Evolutionary conservation across 352 stramenopile genomes (phyloP).

Genomic region (Phytophthora fragariaefolia): DNA sequence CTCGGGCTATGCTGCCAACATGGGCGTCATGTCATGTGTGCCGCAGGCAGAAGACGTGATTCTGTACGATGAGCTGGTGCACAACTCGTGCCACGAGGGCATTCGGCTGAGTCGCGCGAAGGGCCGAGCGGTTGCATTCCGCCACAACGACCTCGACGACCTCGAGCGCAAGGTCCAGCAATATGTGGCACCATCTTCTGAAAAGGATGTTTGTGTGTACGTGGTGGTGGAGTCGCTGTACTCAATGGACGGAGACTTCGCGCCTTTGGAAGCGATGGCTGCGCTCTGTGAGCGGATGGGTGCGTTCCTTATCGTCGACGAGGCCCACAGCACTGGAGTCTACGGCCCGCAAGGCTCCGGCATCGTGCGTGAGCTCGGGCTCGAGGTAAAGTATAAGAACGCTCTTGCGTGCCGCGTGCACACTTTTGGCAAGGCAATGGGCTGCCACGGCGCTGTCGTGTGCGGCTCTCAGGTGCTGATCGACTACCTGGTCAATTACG

Average conservation of each 20-base stretch:
- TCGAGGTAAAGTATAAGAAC: slow-evolving; percentile 79
- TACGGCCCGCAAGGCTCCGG: slow-evolving; percentile 85
- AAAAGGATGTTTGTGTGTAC: slow-evolving; percentile 70
- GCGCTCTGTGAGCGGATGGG: slow-evolving; percentile 78
- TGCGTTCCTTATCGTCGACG: slow-evolving; percentile 95
- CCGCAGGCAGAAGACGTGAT: slow-evolving; percentile 90
- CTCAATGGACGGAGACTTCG: slow-evolving; percentile 98
- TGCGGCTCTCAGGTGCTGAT: slow-evolving; percentile 91
- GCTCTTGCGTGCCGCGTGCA: slow-evolving; percentile 88
- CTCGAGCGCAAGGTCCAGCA: slow-evolving; percentile 73
- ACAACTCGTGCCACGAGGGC: slow-evolving; percentile 97
- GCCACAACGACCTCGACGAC: slow-evolving; percentile 91
- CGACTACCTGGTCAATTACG: slow-evolving; percentile 98
- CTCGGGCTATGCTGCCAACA: slow-evolving; percentile 97
- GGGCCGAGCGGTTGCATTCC: slow-evolving; percentile 45
- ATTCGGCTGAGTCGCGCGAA: slow-evolving; percentile 86
- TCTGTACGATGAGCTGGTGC: slow-evolving; percentile 96
- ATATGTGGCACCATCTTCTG: slow-evolving; percentile 18
- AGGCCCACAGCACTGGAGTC: slow-evolving; percentile 95
- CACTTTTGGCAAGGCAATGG: slow-evolving; percentile 98
- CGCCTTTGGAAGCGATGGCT: slow-evolving; percentile 89
- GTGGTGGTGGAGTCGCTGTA: slow-evolving; percentile 99
- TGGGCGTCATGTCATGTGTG: slow-evolving; percentile 94
- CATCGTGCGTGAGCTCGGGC: slow-evolving; percentile 62
- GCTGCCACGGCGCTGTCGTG: slow-evolving; percentile 95